A percentile compares a stretch with the other conserved stretches of the same genome.
Evolutionary conservation across 106 monocot genomes (phyloP).

Genomic region (Dioscorea alata): DNA sequence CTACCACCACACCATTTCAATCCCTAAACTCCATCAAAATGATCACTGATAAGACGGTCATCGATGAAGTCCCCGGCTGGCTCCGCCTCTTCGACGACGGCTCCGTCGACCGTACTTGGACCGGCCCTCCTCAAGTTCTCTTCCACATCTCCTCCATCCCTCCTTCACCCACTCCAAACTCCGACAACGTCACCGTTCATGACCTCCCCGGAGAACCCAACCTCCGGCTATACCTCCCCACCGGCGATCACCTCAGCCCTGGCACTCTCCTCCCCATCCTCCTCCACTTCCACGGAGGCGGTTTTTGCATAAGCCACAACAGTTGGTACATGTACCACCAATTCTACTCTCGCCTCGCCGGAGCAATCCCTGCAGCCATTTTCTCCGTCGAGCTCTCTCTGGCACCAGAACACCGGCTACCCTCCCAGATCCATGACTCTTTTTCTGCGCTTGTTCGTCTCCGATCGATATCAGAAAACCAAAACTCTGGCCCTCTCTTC

Average conservation of each 20-base stretch:
- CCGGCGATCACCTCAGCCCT: no score
- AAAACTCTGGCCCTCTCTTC: background rate
- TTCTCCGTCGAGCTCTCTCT: conserved; percentile 64
- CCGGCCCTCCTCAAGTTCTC: conserved; percentile 58
- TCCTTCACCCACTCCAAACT: conserved; percentile 20
- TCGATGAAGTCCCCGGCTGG: conserved; percentile 89
- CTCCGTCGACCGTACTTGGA: conserved; percentile 89
- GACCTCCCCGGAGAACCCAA: conserved; percentile 44
- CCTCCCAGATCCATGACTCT: conserved; percentile 46
- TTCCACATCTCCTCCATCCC: conserved; percentile 46
- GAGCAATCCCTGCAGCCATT: conserved; percentile 36
- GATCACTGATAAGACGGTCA: conserved; percentile 12
- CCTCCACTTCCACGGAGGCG: conserved; percentile 89
- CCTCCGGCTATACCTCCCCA: conserved; percentile 65
- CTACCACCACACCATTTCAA: no score
- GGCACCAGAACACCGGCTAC: conserved; percentile 83
- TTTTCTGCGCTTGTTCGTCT: conserved; percentile 44
- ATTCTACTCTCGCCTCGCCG: conserved; percentile 68
- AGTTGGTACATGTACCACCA: conserved; percentile 82
- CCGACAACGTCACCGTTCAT: conserved; percentile 55
- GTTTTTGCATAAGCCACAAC: conserved; percentile 71
- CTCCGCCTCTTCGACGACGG: conserved; percentile 69
- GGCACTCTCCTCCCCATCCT: conserved; percentile 29
- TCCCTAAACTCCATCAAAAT: no score
- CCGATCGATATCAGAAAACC: conserved; percentile 22